Base-by-base conservation (phyloP, 2,329 filamentous ascomycete genomes). In the Apiospora saccharicola region DNA sequence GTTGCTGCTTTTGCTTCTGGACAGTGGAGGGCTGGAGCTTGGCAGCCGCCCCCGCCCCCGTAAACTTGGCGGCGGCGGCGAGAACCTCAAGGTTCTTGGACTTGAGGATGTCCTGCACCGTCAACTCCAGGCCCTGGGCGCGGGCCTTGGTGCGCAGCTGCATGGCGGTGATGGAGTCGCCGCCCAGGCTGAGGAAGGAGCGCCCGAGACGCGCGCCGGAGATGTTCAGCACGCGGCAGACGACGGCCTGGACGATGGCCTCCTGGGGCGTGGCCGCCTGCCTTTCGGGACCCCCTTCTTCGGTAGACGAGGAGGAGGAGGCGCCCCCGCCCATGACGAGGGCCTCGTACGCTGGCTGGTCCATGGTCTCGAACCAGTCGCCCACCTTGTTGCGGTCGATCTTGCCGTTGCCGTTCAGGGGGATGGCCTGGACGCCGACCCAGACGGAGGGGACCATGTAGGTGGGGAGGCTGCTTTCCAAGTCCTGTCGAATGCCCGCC, bases 61-160 rank as follows among this genome's bases (percentile, higher is more conserved):
- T 76, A 47, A 82, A 43, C 78, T 80, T 75, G 81, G 80, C n/a
- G 78, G 19, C 78, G 77, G 7, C 76, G 76, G 64, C 80, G 72
- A 12, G 77, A 75, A 7, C 78, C 79, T 57, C 46, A 8, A 47
- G 46, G 51, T 13, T 30, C 24, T 57, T 57, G 51, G 41, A 34
- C 22, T 24, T 22, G 19, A 68, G 41, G n/a, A 68, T 41, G 4
- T 68, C 37, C 2, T 22, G 19, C 37, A 68, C 64, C 4, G 12
- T 68, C 16, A 44, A n/a, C 6, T n/a, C 8, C 0, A 67, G 19
- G 22, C 37, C 37, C 8, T 26, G 6, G 19, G 64, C n/a, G 37
- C 22, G 13, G 64, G 37, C 24, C 16, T 4, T 77, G 5, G 80
- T 78, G 19, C 16, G 4, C 43, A 68, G 4, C 12, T 24, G n/a